Evolutionary conservation across 2,329 filamentous ascomycete genomes (phyloP).

Genomic region (Talaromyces sp.): DNA sequence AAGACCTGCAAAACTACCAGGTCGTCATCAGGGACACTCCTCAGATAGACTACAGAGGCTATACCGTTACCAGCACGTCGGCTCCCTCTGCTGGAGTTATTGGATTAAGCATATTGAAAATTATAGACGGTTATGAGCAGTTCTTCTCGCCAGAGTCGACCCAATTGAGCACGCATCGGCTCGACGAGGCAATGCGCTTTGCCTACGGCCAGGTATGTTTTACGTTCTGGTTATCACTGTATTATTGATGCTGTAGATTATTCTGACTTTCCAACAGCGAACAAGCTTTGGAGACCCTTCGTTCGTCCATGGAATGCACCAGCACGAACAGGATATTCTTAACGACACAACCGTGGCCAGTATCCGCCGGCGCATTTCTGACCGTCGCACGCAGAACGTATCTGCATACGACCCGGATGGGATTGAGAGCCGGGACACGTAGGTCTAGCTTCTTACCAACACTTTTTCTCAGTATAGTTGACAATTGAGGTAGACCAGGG

Average conservation of each 20-base stretch:
- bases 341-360: conserved; percentile 53
- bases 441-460: conserved; percentile 13
- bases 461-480: background rate
- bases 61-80: conserved; percentile 59
- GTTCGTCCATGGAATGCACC: conserved; percentile 60
- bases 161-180: conserved; percentile 71
- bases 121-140: conserved; percentile 67
- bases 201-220: conserved; percentile 61
- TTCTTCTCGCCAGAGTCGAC: conserved; percentile 54
- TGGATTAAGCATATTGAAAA: conserved; percentile 71
- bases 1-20: conserved; percentile 70
- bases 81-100: conserved; percentile 77
- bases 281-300: conserved; percentile 76
- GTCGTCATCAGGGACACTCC: conserved; percentile 60
- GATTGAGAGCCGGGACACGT: conserved; percentile 61
- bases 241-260: background rate
- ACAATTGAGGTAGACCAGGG: conserved; percentile 34
- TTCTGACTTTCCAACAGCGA: conserved; percentile 43
- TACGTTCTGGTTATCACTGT: background rate
- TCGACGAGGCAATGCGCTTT: conserved; percentile 86
- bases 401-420: conserved; percentile 67
- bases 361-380: conserved; percentile 64
- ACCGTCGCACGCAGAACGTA: conserved; percentile 65
- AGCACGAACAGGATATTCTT: conserved; percentile 65
- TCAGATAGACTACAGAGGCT: conserved; percentile 63